phyloP scores from a whole-genome alignment of 495 filamentous ascomycete genomes.

The Aspergillus sclerotiicarbonarius region DNA sequence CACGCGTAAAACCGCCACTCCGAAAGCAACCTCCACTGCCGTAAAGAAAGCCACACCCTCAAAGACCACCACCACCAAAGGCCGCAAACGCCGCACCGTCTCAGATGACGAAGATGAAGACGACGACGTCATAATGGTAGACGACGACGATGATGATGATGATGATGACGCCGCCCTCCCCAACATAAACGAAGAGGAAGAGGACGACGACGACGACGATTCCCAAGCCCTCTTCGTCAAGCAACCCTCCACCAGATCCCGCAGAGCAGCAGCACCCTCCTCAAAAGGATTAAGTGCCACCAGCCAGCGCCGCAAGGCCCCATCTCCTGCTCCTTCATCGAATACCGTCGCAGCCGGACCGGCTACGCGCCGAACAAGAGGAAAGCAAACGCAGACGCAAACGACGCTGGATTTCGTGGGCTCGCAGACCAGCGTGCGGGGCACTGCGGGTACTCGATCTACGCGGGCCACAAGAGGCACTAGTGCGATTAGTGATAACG shows the following conservation, averaged over 20 bases:
- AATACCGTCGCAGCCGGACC: conserved; percentile 27
- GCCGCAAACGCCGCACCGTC: conserved; percentile 44
- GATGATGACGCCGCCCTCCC: conserved; percentile 37
- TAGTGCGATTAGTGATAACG: conserved; percentile 47
- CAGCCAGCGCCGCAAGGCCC: conserved; percentile 34
- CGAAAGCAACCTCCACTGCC: conserved; percentile 38
- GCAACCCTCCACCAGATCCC: conserved; percentile 42
- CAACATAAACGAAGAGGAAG: conserved; percentile 33
- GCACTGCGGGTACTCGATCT: conserved; percentile 16
- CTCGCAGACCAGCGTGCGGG: conserved; percentile 44
- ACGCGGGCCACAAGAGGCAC: conserved; percentile 36
- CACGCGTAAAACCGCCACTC: conserved; percentile 39
- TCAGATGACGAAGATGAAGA: conserved; percentile 61
- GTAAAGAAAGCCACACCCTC: conserved; percentile 36
- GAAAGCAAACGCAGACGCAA: conserved; percentile 59
- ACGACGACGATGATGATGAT: conserved; percentile 62
- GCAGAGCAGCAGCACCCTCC: conserved; percentile 22
- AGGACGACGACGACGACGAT: conserved; percentile 49
- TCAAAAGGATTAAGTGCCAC: conserved; percentile 21
- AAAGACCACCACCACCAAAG: conserved; percentile 33
- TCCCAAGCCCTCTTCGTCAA: conserved; percentile 54
- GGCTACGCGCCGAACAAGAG: conserved; percentile 15
- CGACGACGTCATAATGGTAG: conserved; percentile 62
- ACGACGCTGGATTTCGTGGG: conserved; percentile 61
- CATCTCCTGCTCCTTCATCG: conserved; percentile 46